Conservation (phyloP, 192 early-diverging fungal genomes). For the Polychytrium aggregatum region DNA sequence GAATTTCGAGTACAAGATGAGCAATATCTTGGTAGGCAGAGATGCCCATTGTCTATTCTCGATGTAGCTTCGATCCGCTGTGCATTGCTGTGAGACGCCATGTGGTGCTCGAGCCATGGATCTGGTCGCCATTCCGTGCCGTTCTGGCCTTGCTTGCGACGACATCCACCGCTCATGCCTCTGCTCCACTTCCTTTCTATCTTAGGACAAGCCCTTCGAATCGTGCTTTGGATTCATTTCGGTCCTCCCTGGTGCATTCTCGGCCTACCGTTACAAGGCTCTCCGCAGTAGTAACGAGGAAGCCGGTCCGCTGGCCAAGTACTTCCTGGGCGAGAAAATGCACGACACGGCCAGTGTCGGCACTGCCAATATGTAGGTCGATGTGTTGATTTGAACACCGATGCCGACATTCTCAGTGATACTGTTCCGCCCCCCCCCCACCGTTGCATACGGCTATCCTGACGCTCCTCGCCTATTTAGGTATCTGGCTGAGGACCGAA, state of each 20-base stretch:
- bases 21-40: constrained; percentile 60
- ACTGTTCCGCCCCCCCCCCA: neutral
- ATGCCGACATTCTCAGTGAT: neutral
- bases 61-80: too few species aligned
- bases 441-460: neutral
- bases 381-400: neutral
- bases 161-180: too few species aligned
- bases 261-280: constrained; percentile 65
- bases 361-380: constrained; percentile 64
- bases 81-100: too few species aligned
- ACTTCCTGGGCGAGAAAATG: constrained; percentile 66
- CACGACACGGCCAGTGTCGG: constrained; percentile 45
- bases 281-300: constrained; percentile 53
- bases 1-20: constrained; percentile 86
- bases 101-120: too few species aligned
- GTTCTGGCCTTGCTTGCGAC: too few species aligned
- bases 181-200: too few species aligned
- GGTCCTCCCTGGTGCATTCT: constrained; percentile 84
- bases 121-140: too few species aligned
- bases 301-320: constrained; percentile 56
- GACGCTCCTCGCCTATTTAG: neutral
- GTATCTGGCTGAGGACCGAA: constrained; percentile 53
- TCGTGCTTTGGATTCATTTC: constrained; percentile 91
- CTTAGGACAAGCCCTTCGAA: constrained; percentile 72
- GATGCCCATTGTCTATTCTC: too few species aligned